Evolutionary conservation across 1,139 yeast species (phyloP).

Genomic region (Candida mesenterica): DNA sequence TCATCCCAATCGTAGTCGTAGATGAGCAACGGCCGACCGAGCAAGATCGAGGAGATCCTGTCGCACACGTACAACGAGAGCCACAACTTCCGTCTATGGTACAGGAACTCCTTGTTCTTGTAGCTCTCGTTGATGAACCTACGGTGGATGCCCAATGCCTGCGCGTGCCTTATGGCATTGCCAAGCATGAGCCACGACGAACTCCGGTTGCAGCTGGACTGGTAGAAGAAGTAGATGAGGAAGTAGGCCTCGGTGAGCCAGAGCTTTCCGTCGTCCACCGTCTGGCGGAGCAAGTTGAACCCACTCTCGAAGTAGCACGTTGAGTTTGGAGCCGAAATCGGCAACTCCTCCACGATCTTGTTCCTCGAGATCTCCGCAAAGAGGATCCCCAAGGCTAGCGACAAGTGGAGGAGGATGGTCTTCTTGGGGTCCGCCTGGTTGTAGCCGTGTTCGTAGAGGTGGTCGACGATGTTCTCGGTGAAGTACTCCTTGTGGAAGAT

Average conservation of each 20-base stretch:
- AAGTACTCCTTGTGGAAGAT: constrained; percentile 30
- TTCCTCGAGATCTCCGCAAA: constrained; percentile 22
- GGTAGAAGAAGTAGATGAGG: constrained; percentile 38
- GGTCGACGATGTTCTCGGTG: constrained; percentile 12
- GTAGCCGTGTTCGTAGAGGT: constrained; percentile 13
- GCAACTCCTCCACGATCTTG: constrained; percentile 15
- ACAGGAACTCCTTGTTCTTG: constrained; percentile 11
- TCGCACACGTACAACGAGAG: constrained; percentile 40
- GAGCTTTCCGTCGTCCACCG: constrained; percentile 36
- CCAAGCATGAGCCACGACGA: constrained; percentile 38
- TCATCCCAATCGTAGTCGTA: constrained; percentile 45
- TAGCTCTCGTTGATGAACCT: constrained; percentile 22
- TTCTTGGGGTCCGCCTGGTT: constrained; percentile 13
- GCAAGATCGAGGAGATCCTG: constrained; percentile 32
- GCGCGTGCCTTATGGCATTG: constrained; percentile 25
- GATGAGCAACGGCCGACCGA: constrained; percentile 43
- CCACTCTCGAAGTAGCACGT: constrained; percentile 32
- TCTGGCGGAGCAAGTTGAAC: constrained; percentile 24
- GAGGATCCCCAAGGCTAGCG: constrained; percentile 41
- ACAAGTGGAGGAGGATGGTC: constrained; percentile 32
- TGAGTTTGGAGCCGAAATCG: constrained; percentile 11
- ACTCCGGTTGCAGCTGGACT: constrained; percentile 35
- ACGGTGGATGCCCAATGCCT: constrained; percentile 27
- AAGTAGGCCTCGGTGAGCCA: constrained; percentile 45
- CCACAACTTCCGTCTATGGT: constrained; percentile 35